Percentiles rank a stretch among this genome's conserved stretches.
phyloP scores from a whole-genome alignment of 2,329 filamentous ascomycete genomes.

The Elsinoe australis region DNA sequence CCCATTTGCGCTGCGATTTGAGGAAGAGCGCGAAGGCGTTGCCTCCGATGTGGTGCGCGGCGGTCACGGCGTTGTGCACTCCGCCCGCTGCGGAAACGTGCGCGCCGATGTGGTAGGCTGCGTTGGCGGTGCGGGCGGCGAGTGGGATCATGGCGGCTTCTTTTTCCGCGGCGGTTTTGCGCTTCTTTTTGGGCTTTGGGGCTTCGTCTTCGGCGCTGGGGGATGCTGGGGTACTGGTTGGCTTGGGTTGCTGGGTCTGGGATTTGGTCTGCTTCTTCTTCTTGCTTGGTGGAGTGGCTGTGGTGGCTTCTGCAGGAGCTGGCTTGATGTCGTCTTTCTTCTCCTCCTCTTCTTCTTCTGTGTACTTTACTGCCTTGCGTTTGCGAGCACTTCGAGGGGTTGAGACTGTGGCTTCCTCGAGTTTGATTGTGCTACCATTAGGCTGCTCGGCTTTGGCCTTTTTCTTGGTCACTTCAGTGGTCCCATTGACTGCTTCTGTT shows the following conservation, averaged over 20 bases:
- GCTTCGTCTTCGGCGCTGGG: slow-evolving; percentile 18
- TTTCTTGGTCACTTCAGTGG: background rate
- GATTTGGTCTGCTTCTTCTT: slow-evolving; percentile 12
- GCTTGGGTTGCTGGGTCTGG: background rate
- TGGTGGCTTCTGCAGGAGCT: background rate
- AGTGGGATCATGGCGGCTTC: slow-evolving; percentile 55
- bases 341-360: slow-evolving; percentile 11
- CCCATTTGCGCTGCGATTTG: slow-evolving; percentile 95
- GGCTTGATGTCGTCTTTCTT: background rate
- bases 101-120: slow-evolving; percentile 82
- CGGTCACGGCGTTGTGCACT: slow-evolving; percentile 73
- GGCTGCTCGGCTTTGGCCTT: slow-evolving; percentile 7
- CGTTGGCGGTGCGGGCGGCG: slow-evolving; percentile 58
- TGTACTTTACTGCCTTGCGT: slow-evolving; percentile 16
- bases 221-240: too few relatives aligned
- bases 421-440: background rate
- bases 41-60: slow-evolving; percentile 47
- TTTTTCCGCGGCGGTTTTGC: slow-evolving; percentile 48
- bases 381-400: slow-evolving; percentile 19
- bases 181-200: slow-evolving; percentile 35
- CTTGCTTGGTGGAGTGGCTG: background rate
- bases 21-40: slow-evolving; percentile 94
- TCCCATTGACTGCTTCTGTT: slow-evolving; percentile 2
- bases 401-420: slow-evolving; percentile 18
- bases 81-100: slow-evolving; percentile 88